Conservation (phyloP, 768 basidiomycete species). For the Mycena rebaudengoi region DNA sequence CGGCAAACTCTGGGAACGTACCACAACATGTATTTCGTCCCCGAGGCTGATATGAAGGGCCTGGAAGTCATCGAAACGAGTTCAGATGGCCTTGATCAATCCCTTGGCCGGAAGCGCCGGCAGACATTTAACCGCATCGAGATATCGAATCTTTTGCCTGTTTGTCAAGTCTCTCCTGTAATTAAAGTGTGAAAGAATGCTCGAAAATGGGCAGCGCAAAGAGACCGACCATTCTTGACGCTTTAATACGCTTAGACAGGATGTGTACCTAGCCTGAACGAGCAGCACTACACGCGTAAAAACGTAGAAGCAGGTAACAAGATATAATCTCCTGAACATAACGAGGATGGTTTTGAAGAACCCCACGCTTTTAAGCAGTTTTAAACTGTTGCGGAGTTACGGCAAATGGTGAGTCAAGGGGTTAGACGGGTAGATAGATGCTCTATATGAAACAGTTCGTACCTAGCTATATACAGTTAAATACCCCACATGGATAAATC, state of each 20-base stretch:
- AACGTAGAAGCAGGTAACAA: background rate
- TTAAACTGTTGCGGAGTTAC: background rate
- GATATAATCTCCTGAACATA: background rate
- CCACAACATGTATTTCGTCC: conserved; percentile 29
- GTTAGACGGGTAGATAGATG: too few relatives aligned
- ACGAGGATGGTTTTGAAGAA: background rate
- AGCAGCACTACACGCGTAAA: background rate
- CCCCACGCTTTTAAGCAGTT: background rate
- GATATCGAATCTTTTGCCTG: background rate
- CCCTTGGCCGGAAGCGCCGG: conserved; percentile 16
- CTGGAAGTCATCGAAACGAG: conserved; percentile 35
- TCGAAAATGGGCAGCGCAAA: too few relatives aligned
- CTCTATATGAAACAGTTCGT: too few relatives aligned
- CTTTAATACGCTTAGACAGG: background rate
- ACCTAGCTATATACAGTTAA: too few relatives aligned
- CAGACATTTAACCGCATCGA: conserved; percentile 20
- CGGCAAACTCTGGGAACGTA: background rate
- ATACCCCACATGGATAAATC: too few relatives aligned
- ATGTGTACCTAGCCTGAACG: background rate
- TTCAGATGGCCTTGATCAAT: conserved; percentile 10
- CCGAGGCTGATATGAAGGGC: conserved; percentile 29
- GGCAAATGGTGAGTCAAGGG: too few relatives aligned
- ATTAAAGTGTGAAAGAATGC: background rate
- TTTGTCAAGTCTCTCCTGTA: conserved; percentile 11
- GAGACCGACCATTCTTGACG: conserved; percentile 13